phyloP scores from a whole-genome alignment of 371 early-diverging fungal genomes.

The Zopfochytrium polystomum region DNA sequence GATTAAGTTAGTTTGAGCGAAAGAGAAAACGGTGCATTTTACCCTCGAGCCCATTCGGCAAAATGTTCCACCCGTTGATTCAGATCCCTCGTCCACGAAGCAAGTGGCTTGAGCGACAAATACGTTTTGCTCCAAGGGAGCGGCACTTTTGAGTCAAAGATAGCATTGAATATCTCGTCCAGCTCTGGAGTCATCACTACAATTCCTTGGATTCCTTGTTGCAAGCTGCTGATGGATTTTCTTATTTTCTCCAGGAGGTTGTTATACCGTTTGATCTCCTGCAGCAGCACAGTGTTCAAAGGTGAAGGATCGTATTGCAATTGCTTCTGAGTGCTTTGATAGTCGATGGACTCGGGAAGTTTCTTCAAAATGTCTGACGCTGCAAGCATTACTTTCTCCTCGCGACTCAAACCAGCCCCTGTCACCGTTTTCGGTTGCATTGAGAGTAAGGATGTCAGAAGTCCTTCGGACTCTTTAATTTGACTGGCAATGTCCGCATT shows the following conservation, averaged over 20 bases:
- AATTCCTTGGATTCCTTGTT: slow-evolving; percentile 55
- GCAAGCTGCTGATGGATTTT: slow-evolving; percentile 42
- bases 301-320: slow-evolving; percentile 45
- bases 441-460: slow-evolving; percentile 43
- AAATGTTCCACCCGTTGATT: slow-evolving; percentile 49
- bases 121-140: slow-evolving; percentile 49
- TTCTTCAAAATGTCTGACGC: slow-evolving; percentile 45
- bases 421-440: slow-evolving; percentile 45
- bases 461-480: slow-evolving; percentile 45
- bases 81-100: slow-evolving; percentile 50
- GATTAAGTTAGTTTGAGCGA: too few species aligned
- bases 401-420: slow-evolving; percentile 34
- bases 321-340: slow-evolving; percentile 38
- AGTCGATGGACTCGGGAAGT: slow-evolving; percentile 50
- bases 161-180: slow-evolving; percentile 45
- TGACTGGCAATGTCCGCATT: slow-evolving; percentile 57
- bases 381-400: slow-evolving; percentile 47
- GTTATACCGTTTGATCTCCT: slow-evolving; percentile 54
- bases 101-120: slow-evolving; percentile 51
- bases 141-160: slow-evolving; percentile 51
- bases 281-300: slow-evolving; percentile 52
- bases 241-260: slow-evolving; percentile 40
- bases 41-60: slow-evolving; percentile 57
- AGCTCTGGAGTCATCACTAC: slow-evolving; percentile 58
- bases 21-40: too few species aligned